Evolutionary conservation across 805 yeast genomes (phyloP).

Genomic region (Ogataea nitratoaversa): DNA sequence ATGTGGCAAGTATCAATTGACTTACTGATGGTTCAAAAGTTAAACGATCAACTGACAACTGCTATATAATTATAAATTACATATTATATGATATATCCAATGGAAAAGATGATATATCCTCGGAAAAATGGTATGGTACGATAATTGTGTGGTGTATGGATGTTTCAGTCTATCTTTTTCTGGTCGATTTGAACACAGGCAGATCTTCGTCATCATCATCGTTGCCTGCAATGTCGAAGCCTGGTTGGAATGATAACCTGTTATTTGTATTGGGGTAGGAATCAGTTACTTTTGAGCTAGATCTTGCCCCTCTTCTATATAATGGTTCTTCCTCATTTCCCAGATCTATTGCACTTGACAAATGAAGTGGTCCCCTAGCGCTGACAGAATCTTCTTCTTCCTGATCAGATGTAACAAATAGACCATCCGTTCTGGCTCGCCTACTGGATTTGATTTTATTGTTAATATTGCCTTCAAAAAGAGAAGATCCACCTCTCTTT

Average conservation of each 20-base stretch:
- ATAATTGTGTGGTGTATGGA: background rate
- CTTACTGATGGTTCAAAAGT: too few species aligned
- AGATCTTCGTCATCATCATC: constrained; percentile 28
- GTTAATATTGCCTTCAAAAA: background rate
- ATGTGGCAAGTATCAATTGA: too few species aligned
- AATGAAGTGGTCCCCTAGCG: too few species aligned
- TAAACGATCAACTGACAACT: too few species aligned
- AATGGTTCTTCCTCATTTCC: background rate
- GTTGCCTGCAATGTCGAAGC: background rate
- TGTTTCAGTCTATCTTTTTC: constrained; percentile 11
- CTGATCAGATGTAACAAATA: background rate
- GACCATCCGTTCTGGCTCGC: too few species aligned
- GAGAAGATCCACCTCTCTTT: background rate
- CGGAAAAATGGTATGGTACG: too few species aligned
- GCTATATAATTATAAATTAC: too few species aligned
- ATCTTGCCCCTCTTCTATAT: background rate
- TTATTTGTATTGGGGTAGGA: background rate
- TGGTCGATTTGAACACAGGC: constrained; percentile 27
- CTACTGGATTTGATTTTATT: background rate
- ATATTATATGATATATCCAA: too few species aligned
- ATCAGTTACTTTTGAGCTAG: background rate
- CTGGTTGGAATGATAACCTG: background rate
- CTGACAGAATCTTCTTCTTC: background rate
- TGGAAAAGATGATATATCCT: too few species aligned
- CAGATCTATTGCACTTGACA: background rate